A percentile compares a stretch with the other conserved stretches of the same genome.
These are phyloP conservation scores for Paraglomus brasilianum DNA, from an alignment of 192 early-diverging fungal genomes.

Conservation along the genomic window DNA sequence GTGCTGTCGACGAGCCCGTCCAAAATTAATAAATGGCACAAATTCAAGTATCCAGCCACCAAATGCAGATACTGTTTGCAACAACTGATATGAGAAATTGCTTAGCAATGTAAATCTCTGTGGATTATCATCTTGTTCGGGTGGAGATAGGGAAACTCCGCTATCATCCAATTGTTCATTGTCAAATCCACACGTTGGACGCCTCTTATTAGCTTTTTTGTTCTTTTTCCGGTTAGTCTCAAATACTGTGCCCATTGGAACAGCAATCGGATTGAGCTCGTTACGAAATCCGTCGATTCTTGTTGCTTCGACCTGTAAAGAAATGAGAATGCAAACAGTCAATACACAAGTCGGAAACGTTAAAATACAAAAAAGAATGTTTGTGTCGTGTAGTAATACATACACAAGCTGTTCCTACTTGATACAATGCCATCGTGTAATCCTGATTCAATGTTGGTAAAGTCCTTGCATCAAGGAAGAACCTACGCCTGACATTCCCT, in stretches of 20 bases:
- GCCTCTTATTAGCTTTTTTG: constrained; percentile 5
- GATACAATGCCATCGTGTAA: constrained; percentile 47
- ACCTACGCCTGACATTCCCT: constrained; percentile 44
- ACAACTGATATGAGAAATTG: too few species aligned
- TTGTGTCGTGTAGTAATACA: background rate
- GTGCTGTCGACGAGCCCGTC: too few species aligned
- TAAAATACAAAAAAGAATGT: too few species aligned
- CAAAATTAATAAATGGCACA: too few species aligned
- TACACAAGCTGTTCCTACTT: constrained; percentile 43
- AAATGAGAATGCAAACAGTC: background rate
- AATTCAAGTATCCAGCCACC: too few species aligned
- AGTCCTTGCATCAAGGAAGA: constrained; percentile 43
- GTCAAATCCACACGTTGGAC: constrained; percentile 30
- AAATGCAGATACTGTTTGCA: too few species aligned
- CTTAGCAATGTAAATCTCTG: background rate
- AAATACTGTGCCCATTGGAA: constrained; percentile 44
- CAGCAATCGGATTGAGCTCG: constrained; percentile 41
- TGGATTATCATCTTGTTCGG: constrained; percentile 7
- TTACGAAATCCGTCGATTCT: constrained; percentile 45
- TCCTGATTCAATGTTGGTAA: constrained; percentile 44
- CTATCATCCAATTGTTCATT: constrained; percentile 27
- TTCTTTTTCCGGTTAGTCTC: constrained; percentile 30
- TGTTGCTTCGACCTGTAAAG: constrained; percentile 40
- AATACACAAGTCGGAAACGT: too few species aligned
- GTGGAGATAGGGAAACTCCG: constrained; percentile 3